phyloP scores from a whole-genome alignment of 1,284 basidiomycete genomes.

The Fomitiporia mediterranea region DNA sequence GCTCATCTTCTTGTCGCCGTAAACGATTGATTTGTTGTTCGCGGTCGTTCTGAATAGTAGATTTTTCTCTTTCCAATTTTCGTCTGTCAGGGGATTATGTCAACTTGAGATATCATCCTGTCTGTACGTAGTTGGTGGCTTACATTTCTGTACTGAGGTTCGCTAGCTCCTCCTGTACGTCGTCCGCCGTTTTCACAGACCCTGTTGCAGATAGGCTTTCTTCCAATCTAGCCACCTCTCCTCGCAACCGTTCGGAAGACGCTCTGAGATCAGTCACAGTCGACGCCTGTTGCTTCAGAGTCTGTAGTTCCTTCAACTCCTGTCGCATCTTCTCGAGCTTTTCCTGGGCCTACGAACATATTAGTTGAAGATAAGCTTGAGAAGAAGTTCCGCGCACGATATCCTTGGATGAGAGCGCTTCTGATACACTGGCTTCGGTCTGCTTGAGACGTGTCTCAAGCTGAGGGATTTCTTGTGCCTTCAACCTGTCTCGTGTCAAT shows the following conservation, averaged over 20 bases:
- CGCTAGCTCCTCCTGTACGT: conserved; percentile 76
- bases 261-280: conserved; percentile 59
- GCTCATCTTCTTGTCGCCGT: conserved; percentile 51
- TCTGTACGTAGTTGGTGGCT: conserved; percentile 26
- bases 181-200: conserved; percentile 76
- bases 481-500: conserved; percentile 49
- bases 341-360: conserved; percentile 39
- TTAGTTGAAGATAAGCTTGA: neutral
- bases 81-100: conserved; percentile 43
- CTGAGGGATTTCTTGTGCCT: conserved; percentile 56
- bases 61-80: conserved; percentile 63
- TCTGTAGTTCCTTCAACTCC: conserved; percentile 58
- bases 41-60: conserved; percentile 53
- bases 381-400: conserved; percentile 36
- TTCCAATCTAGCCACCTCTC: conserved; percentile 67
- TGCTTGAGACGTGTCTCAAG: conserved; percentile 62
- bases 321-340: conserved; percentile 44
- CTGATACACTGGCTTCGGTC: conserved; percentile 50
- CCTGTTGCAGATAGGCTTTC: conserved; percentile 66
- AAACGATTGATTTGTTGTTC: conserved; percentile 59
- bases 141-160: conserved; percentile 63
- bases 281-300: conserved; percentile 60
- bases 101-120: neutral
- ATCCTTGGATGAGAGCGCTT: conserved; percentile 46
- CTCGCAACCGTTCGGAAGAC: conserved; percentile 62